These are phyloP conservation scores for Helianthus annuus DNA, from an alignment of 129 eudicot genomes.

Conservation along the genomic window HanXRQr2.0-SUNRISE NC_035435.2:156998380-156998879, in stretches of 20 bases:
- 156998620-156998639: constrained; percentile 72
- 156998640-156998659: constrained; percentile 76
- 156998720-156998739: constrained; percentile 56
- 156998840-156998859: constrained; percentile 50
- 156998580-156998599: constrained; percentile 87
- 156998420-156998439: neutral
- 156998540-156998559: constrained; percentile 85
- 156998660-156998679: constrained; percentile 53
- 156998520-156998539: constrained; percentile 93
- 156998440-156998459: neutral
- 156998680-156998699: constrained; percentile 45
- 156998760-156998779: constrained; percentile 46
- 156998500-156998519: constrained; percentile 75
- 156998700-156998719: constrained; percentile 27
- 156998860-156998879: constrained; percentile 77
- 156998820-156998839: constrained; percentile 49
- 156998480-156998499: constrained; percentile 88
- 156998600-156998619: constrained; percentile 84
- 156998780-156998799: constrained; percentile 35
- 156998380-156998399: neutral
- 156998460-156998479: constrained; percentile 63
- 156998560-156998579: constrained; percentile 89
- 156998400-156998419: neutral
- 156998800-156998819: constrained; percentile 46
- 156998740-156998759: constrained; percentile 34